These are phyloP conservation scores for Dendrobium nobile DNA, from an alignment of 106 monocot genomes.

Conservation along the genomic window DNA sequence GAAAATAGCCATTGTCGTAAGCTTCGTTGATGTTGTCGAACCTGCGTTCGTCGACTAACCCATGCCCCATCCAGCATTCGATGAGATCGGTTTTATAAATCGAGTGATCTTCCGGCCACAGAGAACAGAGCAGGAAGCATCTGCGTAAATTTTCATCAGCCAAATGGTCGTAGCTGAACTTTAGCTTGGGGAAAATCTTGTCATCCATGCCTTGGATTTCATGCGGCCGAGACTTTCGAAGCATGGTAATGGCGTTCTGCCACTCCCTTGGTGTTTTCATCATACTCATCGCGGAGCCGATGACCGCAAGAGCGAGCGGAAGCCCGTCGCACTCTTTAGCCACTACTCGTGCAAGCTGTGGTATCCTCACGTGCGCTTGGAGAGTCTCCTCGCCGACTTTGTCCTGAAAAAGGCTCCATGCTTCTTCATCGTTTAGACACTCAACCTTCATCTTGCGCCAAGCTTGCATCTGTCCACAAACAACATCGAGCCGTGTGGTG, in stretches of 20 bases:
- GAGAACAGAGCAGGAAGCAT: constrained; percentile 23
- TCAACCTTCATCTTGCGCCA: constrained; percentile 20
- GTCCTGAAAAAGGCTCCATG: constrained; percentile 9
- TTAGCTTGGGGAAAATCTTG: constrained; percentile 9
- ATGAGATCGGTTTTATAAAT: constrained; percentile 16
- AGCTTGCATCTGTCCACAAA: constrained; percentile 21
- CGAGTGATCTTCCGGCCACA: constrained; percentile 16
- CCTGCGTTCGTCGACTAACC: constrained; percentile 8
- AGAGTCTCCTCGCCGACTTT: constrained; percentile 17
- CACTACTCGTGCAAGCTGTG: constrained; percentile 6
- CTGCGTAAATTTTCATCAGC: not conserved
- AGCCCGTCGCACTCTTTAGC: constrained; percentile 25
- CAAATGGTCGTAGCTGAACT: constrained; percentile 33
- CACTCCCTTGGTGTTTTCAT: constrained; percentile 6
- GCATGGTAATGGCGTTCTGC: not conserved
- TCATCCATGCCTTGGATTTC: not conserved
- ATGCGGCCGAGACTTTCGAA: not conserved
- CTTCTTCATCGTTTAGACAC: not conserved
- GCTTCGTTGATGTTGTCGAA: constrained; percentile 3
- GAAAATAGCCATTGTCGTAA: constrained; percentile 6
- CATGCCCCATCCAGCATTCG: constrained; percentile 29
- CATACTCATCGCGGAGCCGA: constrained; percentile 18
- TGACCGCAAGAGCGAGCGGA: constrained; percentile 28
- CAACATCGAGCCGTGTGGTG: constrained; percentile 17
- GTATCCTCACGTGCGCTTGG: constrained; percentile 7